Conservation (phyloP, 345 rosid species). For the Acer campestre region DNA sequence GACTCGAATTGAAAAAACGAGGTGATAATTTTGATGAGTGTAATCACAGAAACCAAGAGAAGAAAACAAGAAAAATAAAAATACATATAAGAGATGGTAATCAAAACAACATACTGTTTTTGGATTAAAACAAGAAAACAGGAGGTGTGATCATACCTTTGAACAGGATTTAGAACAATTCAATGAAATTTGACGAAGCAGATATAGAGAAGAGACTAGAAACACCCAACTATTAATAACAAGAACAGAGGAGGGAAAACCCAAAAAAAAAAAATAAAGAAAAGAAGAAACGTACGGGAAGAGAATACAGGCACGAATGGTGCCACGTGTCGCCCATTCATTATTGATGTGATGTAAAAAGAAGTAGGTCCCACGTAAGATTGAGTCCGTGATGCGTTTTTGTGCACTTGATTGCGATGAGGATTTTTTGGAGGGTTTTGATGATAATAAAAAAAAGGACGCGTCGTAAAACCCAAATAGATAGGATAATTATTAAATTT, state of each 20-base stretch:
- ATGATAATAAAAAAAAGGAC: background rate
- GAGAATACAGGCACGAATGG: constrained; percentile 24
- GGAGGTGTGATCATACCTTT: constrained; percentile 28
- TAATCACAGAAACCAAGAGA: background rate
- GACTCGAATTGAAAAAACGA: background rate
- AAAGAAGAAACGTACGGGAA: constrained; percentile 43
- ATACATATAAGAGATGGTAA: background rate
- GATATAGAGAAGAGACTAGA: background rate
- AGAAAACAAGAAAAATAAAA: background rate
- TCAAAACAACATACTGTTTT: background rate
- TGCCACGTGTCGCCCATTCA: constrained; percentile 45
- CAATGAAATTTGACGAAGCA: background rate
- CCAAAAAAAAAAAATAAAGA: background rate
- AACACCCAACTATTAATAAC: background rate
- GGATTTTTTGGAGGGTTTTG: background rate
- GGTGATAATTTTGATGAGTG: background rate
- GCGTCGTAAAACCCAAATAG: background rate
- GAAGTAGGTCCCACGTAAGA: constrained; percentile 26
- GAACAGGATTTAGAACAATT: background rate
- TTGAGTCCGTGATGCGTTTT: constrained; percentile 5
- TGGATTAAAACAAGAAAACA: background rate
- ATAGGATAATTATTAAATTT: too few relatives aligned
- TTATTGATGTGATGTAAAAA: background rate
- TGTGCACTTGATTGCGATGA: background rate
- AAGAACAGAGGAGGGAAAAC: background rate